phyloP scores from a whole-genome alignment of 1,284 basidiomycete genomes.

The Thelephora terrestris region DNA sequence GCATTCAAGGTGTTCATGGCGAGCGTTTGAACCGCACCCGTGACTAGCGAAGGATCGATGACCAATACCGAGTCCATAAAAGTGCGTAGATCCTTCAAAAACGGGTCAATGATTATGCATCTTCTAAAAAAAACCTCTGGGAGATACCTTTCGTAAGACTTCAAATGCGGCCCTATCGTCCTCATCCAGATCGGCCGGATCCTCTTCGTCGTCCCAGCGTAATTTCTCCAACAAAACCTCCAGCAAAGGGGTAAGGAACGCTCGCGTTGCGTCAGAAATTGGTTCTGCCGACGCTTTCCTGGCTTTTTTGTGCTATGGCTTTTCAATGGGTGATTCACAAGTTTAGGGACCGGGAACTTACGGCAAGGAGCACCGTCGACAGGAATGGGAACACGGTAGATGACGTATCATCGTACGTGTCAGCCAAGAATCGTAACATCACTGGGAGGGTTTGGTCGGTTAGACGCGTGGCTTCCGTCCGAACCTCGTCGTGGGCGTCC shows the following conservation, averaged over 20 bases:
- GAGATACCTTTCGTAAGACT: conserved; percentile 68
- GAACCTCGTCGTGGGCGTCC: conserved; percentile 36
- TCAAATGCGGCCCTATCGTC: conserved; percentile 85
- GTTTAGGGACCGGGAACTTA: conserved; percentile 30
- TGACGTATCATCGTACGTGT: conserved; percentile 81
- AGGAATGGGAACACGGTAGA: conserved; percentile 78
- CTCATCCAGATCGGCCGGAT: conserved; percentile 79
- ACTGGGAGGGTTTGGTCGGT: conserved; percentile 71
- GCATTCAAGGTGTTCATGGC: conserved; percentile 66
- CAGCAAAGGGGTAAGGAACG: conserved; percentile 76
- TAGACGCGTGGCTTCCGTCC: conserved; percentile 58
- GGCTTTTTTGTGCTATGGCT: conserved; percentile 62
- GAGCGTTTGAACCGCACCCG: conserved; percentile 58
- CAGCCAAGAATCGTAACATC: conserved; percentile 83
- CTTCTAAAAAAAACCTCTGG: conserved; percentile 1
- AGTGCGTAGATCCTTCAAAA: conserved; percentile 61
- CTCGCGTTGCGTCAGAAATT: conserved; percentile 62
- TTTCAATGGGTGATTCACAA: conserved; percentile 5
- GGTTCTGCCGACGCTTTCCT: conserved; percentile 61
- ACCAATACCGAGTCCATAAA: conserved; percentile 77
- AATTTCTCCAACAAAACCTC: conserved; percentile 79
- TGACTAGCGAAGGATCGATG: conserved; percentile 77
- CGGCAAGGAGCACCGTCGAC: conserved; percentile 62
- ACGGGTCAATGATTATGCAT: conserved; percentile 2
- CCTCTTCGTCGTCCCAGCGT: conserved; percentile 84